These are phyloP conservation scores for Clitoria ternatea DNA, from an alignment of 306 rosid genomes.

Conservation along the genomic window DNA sequence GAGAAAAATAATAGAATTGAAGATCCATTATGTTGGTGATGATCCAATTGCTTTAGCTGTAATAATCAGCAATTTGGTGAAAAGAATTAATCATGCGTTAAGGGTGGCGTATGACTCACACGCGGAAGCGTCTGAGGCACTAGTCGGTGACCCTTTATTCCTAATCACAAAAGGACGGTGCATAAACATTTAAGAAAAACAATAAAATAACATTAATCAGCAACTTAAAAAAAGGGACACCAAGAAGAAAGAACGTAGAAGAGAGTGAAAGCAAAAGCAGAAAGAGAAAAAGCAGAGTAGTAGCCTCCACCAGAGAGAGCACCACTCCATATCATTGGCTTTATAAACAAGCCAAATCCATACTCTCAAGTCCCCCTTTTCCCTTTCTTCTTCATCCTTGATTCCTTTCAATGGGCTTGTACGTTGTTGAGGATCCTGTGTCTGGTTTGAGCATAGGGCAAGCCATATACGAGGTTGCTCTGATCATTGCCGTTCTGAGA, in stretches of 20 bases:
- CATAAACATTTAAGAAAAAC: background rate
- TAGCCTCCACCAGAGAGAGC: constrained; percentile 12
- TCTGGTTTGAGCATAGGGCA: constrained; percentile 45
- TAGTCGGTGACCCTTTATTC: constrained; percentile 41
- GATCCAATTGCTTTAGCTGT: constrained; percentile 19
- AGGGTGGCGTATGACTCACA: constrained; percentile 24
- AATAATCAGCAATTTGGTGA: background rate
- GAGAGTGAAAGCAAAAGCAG: constrained; percentile 7
- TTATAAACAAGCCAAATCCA: constrained; percentile 44
- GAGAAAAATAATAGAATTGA: background rate
- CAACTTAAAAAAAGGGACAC: background rate
- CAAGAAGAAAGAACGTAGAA: constrained; percentile 5
- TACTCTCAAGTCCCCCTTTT: constrained; percentile 59
- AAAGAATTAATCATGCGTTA: background rate
- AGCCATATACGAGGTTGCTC: constrained; percentile 57
- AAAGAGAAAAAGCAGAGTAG: background rate
- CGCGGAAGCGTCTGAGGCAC: constrained; percentile 29
- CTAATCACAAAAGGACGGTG: constrained; percentile 27
- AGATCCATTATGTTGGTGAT: constrained; percentile 9
- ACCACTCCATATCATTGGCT: constrained; percentile 21
- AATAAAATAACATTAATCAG: background rate
- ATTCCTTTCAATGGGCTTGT: constrained; percentile 41
- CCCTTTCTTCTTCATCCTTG: constrained; percentile 19
- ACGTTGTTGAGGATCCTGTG: constrained; percentile 26
- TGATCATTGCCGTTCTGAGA: constrained; percentile 58